phyloP scores from a whole-genome alignment of 176 grass and related monocot species.

The Saccharum spontaneum region DNA sequence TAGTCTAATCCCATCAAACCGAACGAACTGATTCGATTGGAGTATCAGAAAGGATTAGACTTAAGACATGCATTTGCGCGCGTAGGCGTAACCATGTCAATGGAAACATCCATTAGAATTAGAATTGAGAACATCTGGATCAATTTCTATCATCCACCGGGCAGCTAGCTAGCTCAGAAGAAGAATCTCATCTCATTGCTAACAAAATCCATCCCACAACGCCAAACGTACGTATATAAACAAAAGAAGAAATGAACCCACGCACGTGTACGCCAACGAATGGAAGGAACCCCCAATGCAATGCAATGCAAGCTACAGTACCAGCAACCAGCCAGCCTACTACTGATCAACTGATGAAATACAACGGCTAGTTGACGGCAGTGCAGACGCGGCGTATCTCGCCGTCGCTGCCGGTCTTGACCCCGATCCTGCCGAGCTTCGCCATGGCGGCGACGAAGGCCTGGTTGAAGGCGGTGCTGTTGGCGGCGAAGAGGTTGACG shows the following conservation, averaged over 20 bases:
- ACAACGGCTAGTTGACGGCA: constrained; percentile 45
- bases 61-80: too few relatives aligned
- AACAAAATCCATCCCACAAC: neutral
- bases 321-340: too few relatives aligned
- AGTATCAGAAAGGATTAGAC: too few relatives aligned
- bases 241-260: neutral
- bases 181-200: neutral
- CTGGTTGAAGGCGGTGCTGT: constrained; percentile 63
- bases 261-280: neutral
- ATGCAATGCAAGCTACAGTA: neutral
- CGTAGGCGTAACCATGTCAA: too few relatives aligned
- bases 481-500: constrained; percentile 74
- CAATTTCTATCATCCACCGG: neutral
- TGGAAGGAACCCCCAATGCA: neutral
- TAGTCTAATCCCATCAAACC: too few relatives aligned
- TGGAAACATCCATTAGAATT: neutral
- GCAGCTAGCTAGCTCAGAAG: neutral
- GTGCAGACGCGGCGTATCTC: constrained; percentile 79
- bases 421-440: constrained; percentile 60
- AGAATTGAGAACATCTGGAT: neutral
- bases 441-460: constrained; percentile 62
- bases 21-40: too few relatives aligned
- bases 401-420: constrained; percentile 58
- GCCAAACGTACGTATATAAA: neutral
- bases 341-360: too few relatives aligned